Base-by-base conservation (phyloP, 495 filamentous ascomycete species). In the Achaetomiella virescens region DNA sequence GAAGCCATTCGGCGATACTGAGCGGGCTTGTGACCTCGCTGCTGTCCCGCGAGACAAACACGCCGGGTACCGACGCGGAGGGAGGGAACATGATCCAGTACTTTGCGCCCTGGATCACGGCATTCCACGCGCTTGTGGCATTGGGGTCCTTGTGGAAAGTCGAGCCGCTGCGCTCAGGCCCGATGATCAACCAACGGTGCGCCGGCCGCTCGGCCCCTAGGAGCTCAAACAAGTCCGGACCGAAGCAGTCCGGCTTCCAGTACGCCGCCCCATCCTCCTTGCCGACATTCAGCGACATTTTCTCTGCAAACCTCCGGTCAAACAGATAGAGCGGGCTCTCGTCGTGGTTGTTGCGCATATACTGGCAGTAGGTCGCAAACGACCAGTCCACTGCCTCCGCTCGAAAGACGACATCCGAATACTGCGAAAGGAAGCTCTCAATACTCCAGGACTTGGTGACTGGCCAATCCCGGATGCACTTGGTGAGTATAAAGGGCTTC, bases 381-480 rank as follows among this genome's bases (percentile, higher is more conserved):
- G 84, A 77, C 93, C 93, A 98, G 65, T 96, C 89, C 11, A 98
- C 91, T 7, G 91, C 88, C 75, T 98, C 93, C 3, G 92, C 93
- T 41, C 89, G 81, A 70, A 98, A 97, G 33, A 74, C 72, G 11
- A 83, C 73, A 47, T 84, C 73, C 3, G 80, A 75, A 65, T 92
- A 91, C 50, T 78, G 74, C 21, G 72, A 63, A 0, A 86, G 71
- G 2, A 98, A 72, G 11, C 71, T 70, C 6, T 86, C 75, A 18
- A 86, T 73, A 6, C 80, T 83, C 93, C 93, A 97, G 8, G 81
- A 72, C 29, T 78, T 72, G 69, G 82, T 95, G 24, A 84, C 82
- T 3, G 89, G 88, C 93, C 93, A 98, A 49, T 77, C 60, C 60
- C 85, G 86, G 52, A 97, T 86, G n/a, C 86, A 89, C 6, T 82